A percentile compares a stretch with the other conserved stretches of the same genome.
phyloP scores from a whole-genome alignment of 768 basidiomycete genomes.

The Termitomyces sp. region DNA sequence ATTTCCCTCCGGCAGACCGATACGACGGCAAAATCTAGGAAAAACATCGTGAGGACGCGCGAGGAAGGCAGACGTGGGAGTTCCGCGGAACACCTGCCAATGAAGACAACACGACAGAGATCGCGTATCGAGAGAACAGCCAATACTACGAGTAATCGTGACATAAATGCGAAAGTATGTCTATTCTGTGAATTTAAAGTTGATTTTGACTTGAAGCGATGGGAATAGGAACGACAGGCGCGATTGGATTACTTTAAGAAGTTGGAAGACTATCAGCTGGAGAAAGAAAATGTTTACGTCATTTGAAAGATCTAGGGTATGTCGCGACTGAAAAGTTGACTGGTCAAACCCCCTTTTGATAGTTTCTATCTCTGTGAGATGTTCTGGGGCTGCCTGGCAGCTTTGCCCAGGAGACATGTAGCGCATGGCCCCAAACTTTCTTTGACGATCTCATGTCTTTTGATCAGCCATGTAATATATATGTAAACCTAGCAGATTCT shows the following conservation, averaged over 20 bases:
- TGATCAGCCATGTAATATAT: background rate
- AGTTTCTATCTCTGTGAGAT: background rate
- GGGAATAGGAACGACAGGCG: conserved; percentile 41
- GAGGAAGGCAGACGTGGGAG: background rate
- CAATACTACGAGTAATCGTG: conserved; percentile 1
- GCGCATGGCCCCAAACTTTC: conserved; percentile 18
- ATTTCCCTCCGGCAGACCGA: conserved; percentile 2
- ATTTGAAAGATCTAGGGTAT: conserved; percentile 32
- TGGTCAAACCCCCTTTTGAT: background rate
- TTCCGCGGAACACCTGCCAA: background rate
- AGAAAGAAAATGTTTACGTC: conserved; percentile 55
- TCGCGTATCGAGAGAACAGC: background rate
- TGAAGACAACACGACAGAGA: background rate
- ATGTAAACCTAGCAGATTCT: conserved; percentile 7
- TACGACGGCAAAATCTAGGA: conserved; percentile 8
- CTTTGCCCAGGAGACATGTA: conserved; percentile 23
- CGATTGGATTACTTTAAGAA: conserved; percentile 49
- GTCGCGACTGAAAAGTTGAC: background rate
- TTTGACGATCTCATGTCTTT: conserved; percentile 22
- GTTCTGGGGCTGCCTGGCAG: background rate
- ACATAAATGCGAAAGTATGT: conserved; percentile 12
- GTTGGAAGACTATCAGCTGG: conserved; percentile 45
- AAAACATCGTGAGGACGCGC: conserved; percentile 13
- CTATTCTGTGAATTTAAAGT: background rate
- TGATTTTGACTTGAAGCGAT: conserved; percentile 23